phyloP scores from a whole-genome alignment of 106 monocot species.

The Dendrobium catenatum region DNA sequence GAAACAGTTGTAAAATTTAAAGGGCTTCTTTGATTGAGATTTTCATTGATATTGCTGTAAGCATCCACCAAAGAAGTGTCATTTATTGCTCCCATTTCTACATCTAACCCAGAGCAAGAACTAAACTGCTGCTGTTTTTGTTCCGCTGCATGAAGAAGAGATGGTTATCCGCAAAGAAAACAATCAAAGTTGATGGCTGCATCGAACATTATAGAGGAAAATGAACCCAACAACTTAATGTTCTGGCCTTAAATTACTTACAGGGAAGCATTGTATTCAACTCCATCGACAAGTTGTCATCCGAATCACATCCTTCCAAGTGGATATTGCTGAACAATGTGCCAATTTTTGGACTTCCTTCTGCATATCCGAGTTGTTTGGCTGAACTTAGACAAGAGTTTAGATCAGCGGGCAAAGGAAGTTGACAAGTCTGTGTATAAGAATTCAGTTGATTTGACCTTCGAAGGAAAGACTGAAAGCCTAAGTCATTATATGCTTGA shows the following conservation, averaged over 20 bases:
- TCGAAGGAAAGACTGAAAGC: not conserved
- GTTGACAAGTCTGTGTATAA: not conserved
- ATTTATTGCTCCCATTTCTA: not conserved
- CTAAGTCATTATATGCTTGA: not conserved
- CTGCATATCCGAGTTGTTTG: not conserved
- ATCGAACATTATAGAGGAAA: not conserved
- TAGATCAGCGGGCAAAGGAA: not conserved
- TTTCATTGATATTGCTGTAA: not conserved
- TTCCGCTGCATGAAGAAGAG: not conserved
- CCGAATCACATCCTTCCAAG: not conserved
- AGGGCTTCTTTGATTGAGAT: not conserved
- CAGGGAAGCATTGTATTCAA: not conserved
- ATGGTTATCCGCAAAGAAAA: not conserved
- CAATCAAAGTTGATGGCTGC: not conserved
- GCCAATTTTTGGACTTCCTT: not conserved
- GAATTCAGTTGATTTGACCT: slow-evolving; percentile 1
- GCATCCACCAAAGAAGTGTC: not conserved
- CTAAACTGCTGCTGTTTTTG: slow-evolving; percentile 3
- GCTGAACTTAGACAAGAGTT: not conserved
- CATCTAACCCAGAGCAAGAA: not conserved
- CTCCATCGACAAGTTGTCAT: not conserved
- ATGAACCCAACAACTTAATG: not conserved
- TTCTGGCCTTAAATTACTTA: not conserved
- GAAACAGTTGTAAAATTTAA: not conserved
- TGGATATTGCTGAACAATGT: not conserved